A percentile compares a stretch with the other conserved stretches of the same genome.
phyloP scores from a whole-genome alignment of 2,329 filamentous ascomycete genomes.

The Scorias spongiosa region DNA sequence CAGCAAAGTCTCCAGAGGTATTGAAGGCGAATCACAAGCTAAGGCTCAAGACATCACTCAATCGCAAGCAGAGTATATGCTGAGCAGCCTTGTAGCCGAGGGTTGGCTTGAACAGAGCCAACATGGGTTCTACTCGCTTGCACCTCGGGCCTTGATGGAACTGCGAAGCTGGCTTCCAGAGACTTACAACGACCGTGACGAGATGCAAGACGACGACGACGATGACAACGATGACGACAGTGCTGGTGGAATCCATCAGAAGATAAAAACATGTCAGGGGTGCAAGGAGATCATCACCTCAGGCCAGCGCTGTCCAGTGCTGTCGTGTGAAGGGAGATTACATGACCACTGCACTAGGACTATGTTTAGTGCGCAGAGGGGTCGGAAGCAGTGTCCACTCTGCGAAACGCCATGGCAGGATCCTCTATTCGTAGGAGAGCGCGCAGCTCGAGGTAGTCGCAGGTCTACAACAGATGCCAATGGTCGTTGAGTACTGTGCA shows the following conservation, averaged over 20 bases:
- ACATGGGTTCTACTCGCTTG: conserved; percentile 59
- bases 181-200: conserved; percentile 67
- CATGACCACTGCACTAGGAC: conserved; percentile 63
- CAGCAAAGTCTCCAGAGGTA: conserved; percentile 27
- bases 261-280: conserved; percentile 74
- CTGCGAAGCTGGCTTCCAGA: conserved; percentile 70
- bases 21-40: conserved; percentile 8
- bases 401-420: conserved; percentile 39
- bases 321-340: conserved; percentile 52
- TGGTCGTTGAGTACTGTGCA: no score
- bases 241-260: conserved; percentile 37
- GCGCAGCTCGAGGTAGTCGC: conserved; percentile 20
- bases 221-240: conserved; percentile 25
- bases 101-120: conserved; percentile 71
- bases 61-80: conserved; percentile 58
- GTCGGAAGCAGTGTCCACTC: conserved; percentile 47
- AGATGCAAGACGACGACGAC: conserved; percentile 36
- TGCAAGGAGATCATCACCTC: conserved; percentile 82
- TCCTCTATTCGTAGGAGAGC: conserved; percentile 38
- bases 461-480: neutral
- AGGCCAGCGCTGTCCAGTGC: conserved; percentile 59
- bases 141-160: conserved; percentile 69
- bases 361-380: conserved; percentile 51
- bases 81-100: conserved; percentile 56
- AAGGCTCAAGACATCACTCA: conserved; percentile 9